These are phyloP conservation scores for Picea sitchensis DNA, from an alignment of 75 land plant species.

Conservation along the genomic window DNA sequence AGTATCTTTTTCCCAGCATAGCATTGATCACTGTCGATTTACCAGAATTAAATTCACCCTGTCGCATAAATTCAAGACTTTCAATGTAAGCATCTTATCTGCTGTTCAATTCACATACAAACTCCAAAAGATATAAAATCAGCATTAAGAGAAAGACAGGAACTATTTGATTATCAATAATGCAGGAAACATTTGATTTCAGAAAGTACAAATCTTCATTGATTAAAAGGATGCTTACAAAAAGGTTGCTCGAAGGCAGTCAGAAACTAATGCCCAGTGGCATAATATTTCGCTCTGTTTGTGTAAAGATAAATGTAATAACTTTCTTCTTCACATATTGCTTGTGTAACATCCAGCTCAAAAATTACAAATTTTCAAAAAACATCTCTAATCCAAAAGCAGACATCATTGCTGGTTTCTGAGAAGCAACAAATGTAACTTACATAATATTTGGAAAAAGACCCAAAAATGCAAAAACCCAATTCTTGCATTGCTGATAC, in stretches of 20 bases:
- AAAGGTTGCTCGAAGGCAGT: not conserved
- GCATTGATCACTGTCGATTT: conserved; percentile 96
- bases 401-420: not conserved
- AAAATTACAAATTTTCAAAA: not conserved
- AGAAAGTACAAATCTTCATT: not conserved
- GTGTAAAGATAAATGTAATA: not conserved
- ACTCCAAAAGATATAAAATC: not conserved
- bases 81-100: not conserved
- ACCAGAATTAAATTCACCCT: conserved; percentile 99
- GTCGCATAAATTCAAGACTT: not conserved
- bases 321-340: not conserved
- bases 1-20: conserved; percentile 77
- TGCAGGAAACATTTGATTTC: not conserved
- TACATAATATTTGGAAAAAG: not conserved
- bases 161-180: not conserved
- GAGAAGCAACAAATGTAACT: not conserved
- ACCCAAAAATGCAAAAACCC: not conserved
- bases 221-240: conserved; percentile 8
- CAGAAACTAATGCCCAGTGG: not conserved
- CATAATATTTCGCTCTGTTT: not conserved
- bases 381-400: not conserved
- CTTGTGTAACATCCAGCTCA: not conserved
- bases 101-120: not conserved
- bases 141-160: not conserved
- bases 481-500: not conserved